Base-by-base conservation (phyloP, 345 rosid species). In the Sonneratia alba region DNA sequence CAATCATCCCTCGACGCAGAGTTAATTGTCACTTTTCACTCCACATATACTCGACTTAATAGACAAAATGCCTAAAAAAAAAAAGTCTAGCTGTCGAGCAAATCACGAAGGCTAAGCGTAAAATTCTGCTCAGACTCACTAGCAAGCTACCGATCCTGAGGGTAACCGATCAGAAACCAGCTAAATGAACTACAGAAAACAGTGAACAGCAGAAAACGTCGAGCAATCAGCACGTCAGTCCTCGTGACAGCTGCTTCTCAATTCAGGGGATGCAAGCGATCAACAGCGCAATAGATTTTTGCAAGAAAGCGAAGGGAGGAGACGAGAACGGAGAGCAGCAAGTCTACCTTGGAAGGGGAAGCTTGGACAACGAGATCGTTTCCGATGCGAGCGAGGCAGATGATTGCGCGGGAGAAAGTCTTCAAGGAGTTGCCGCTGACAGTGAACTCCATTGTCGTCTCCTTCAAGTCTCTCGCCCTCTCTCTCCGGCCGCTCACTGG, bases 281-380 rank as follows among this genome's bases (percentile, higher is more conserved):
- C 3, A 24, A 19, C 40, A 38, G 53, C 7, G 16, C 38, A 21
- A 32, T 36, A 15, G 56, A 37, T 47, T 16, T 69, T 12, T 14
- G 13, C 18, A n/a, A 55, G 64, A 2, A 36, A n/a, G 70, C 3
- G 32, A 32, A 48, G 34, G 40, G 65, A 43, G n/a, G 10, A 42
- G 18, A 5, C 3, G 18, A 22, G 1, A 22, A 11, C 2, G 32
- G 62, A 8, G 7, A n/a, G 2, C 13, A 4, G 59, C 62, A 57
- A 69, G 15, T 42, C 47, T 40, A 90, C 99, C 91, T 86, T 90
- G 65, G 87, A 81, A 57, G 93, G 80, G 66, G 92, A 86, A 68
- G 92, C 90, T 79, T 88, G 84, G 19, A 90, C 74, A n/a, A 83
- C 88, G 69, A 95, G 92, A 88, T 95, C 99, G 84, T 85, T 90